Evolutionary conservation across 768 basidiomycete genomes (phyloP).

Genomic region (Suillus fuscotomentosus): DNA sequence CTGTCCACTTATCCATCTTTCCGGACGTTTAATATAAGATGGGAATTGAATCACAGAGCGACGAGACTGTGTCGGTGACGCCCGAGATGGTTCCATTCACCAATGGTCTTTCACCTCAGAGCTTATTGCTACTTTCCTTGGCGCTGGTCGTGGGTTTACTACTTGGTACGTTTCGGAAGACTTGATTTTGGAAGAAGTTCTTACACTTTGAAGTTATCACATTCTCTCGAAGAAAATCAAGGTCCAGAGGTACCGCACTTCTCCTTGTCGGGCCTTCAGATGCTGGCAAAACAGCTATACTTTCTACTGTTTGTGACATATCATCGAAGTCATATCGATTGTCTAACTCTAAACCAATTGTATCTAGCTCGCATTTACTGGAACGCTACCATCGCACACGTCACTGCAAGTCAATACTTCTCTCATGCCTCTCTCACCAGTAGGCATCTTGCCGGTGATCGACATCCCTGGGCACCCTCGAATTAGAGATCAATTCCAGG

Average conservation of each 20-base stretch:
- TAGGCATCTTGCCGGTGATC: conserved; percentile 51
- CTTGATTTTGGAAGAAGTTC: not conserved
- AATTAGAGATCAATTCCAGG: conserved; percentile 69
- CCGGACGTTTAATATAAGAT: conserved; percentile 6
- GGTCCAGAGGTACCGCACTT: conserved; percentile 55
- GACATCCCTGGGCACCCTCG: conserved; percentile 89
- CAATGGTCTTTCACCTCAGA: conserved; percentile 37
- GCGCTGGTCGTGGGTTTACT: conserved; percentile 42
- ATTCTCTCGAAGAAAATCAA: conserved; percentile 41
- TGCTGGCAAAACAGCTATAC: conserved; percentile 78
- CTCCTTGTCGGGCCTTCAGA: conserved; percentile 75
- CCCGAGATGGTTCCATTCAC: conserved; percentile 38
- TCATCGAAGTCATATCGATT: conserved; percentile 6
- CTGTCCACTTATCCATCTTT: not conserved
- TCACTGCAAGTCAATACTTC: conserved; percentile 75
- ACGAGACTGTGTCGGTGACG: conserved; percentile 9
- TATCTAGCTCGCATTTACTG: conserved; percentile 60
- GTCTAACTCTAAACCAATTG: conserved; percentile 8
- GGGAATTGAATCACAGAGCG: conserved; percentile 10
- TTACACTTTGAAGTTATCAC: conserved; percentile 31
- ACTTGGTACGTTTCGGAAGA: conserved; percentile 35
- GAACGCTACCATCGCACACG: conserved; percentile 66
- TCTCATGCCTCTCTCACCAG: conserved; percentile 39
- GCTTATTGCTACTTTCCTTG: conserved; percentile 42
- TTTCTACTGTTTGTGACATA: conserved; percentile 56